Evolutionary conservation across 345 rosid genomes (phyloP).

Genomic region (Acer yangbiense): DNA sequence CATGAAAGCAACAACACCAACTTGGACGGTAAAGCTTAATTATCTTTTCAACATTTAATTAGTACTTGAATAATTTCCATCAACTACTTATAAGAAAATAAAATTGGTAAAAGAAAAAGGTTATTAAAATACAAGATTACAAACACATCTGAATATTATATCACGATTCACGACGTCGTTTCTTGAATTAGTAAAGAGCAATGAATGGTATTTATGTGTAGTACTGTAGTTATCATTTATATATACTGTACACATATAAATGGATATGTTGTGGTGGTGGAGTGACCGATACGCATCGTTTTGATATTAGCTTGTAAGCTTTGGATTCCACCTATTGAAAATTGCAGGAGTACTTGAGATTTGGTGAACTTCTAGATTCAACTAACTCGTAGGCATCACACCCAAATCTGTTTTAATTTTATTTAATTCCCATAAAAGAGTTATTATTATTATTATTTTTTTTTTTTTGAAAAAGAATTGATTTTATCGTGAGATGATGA

Average conservation of each 20-base stretch:
- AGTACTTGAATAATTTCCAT: not conserved
- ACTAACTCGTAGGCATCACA: not conserved
- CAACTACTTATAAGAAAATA: not conserved
- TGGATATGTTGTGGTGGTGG: not conserved
- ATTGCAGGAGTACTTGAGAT: conserved; percentile 22
- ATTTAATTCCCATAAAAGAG: not conserved
- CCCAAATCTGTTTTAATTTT: not conserved
- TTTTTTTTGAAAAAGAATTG: not conserved
- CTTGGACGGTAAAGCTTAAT: not conserved
- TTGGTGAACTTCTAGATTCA: conserved; percentile 20
- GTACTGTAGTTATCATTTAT: too few relatives aligned
- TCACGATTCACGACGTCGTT: not conserved
- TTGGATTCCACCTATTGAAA: conserved; percentile 26
- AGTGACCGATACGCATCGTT: conserved; percentile 12
- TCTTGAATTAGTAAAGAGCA: not conserved
- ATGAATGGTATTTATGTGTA: too few relatives aligned
- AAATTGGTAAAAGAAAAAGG: not conserved
- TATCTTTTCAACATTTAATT: not conserved
- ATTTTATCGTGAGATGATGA: conserved; percentile 16
- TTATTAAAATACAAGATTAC: too few relatives aligned
- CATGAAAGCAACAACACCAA: conserved; percentile 6
- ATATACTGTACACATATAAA: too few relatives aligned
- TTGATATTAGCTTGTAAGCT: not conserved
- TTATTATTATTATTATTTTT: not conserved
- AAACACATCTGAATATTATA: not conserved